Evolutionary conservation across 208 protist species (phyloP).

Genomic region (Tetramitus jugosus): DNA sequence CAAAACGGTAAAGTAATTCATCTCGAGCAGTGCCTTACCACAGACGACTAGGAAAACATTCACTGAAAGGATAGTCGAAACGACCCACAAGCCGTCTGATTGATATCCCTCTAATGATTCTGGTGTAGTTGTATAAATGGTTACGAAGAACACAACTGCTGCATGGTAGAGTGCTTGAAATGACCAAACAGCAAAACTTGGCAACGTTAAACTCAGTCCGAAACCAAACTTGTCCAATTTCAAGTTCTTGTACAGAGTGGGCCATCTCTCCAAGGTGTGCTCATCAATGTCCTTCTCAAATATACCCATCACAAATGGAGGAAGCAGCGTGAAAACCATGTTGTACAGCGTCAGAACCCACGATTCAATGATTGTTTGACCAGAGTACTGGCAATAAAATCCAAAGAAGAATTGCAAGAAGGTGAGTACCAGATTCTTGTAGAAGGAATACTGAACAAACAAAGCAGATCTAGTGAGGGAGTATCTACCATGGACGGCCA

Average conservation of each 20-base stretch:
- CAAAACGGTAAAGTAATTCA: not conserved
- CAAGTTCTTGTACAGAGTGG: not conserved
- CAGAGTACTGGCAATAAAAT: constrained; percentile 17
- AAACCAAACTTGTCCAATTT: not conserved
- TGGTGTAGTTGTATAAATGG: too few species aligned
- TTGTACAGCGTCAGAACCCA: not conserved
- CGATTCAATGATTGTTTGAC: not conserved
- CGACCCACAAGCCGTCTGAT: too few species aligned
- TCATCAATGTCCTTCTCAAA: not conserved
- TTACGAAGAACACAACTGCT: constrained; percentile 6
- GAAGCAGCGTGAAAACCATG: not conserved
- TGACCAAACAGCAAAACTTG: constrained; percentile 5
- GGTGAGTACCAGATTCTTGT: constrained; percentile 49
- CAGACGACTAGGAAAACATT: not conserved
- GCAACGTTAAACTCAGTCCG: not conserved
- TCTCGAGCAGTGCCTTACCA: not conserved
- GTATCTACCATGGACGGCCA: constrained; percentile 38
- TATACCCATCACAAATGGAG: not conserved
- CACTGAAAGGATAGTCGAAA: too few species aligned
- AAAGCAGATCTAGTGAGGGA: constrained; percentile 13
- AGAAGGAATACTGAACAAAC: constrained; percentile 42
- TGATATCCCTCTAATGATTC: too few species aligned
- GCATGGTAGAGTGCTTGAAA: not conserved
- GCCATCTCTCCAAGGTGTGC: not conserved
- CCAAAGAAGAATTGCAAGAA: constrained; percentile 79